Evolutionary conservation across 2,329 filamentous ascomycete species (phyloP), one percentile per base, ranked within the genome.

Genomic region (Whalleya microplaca): DNA sequence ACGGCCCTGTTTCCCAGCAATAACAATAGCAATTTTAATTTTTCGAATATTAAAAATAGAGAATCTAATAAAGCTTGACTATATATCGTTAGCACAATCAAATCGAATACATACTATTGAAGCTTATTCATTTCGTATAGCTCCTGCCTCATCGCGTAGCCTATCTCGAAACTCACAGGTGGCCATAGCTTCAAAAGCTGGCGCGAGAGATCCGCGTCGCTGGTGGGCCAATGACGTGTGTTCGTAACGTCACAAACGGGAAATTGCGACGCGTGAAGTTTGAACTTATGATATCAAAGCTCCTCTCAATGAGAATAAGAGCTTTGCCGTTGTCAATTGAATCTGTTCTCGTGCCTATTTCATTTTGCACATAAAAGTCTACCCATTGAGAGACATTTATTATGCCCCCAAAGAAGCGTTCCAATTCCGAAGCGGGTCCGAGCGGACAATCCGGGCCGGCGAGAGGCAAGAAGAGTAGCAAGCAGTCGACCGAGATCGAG

Each of bases 311-410:
- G 4, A 42, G 43, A 50, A 55, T 20, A 41, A 45, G 16, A 46
- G 32, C 23, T 16, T 42, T 42, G 50, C 49, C 52, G 42, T 55
- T 32, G 23, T 60, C 60, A n/a, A 58, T 60, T 21, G 48, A 50
- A 32, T 57, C 54, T 23, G 56, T 59, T 50, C 41, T 58, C 16
- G 32, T 58, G 32, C 57, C 57, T 32, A 45, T 51, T 12, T 44
- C 59, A 60, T 52, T 51, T 62, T 41, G 48, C 60, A 53, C 60
- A 62, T 52, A 53, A 48, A 16, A 37, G 32, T 16, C 8, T 37
- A 12, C 32, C 32, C 3, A 37, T 12, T 29, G 5, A n/a, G n/a
- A n/a, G 32, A 37, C 32, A 46, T 21, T 41, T 23, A 40, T 42
- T 14, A 18, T 19, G 21, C 42, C 53, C 21, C 52, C 41, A 19